phyloP scores from a whole-genome alignment of 176 grass and related monocot genomes.

The Phoenix roebelenii region DNA sequence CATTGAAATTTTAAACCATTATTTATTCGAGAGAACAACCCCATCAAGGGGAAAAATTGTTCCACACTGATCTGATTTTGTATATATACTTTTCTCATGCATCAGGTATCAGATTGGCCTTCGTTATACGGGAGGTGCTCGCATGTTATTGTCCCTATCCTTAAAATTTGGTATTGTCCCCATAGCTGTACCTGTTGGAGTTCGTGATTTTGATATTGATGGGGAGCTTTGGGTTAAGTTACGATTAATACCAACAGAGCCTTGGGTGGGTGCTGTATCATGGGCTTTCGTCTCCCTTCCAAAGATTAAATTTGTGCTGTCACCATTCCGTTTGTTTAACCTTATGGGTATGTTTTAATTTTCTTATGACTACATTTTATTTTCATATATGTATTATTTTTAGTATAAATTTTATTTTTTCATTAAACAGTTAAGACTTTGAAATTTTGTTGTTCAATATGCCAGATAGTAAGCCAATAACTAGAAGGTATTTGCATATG shows the following conservation, averaged over 20 bases:
- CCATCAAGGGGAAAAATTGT: too few species aligned
- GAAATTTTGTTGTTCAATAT: too few species aligned
- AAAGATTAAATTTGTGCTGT: slow-evolving; percentile 85
- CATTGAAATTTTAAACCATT: too few species aligned
- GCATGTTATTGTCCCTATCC: slow-evolving; percentile 75
- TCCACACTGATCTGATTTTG: background rate
- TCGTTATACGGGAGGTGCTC: slow-evolving; percentile 79
- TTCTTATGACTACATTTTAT: slow-evolving; percentile 2
- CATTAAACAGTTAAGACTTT: too few species aligned
- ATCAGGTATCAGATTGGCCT: slow-evolving; percentile 95
- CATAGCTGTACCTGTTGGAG: slow-evolving; percentile 65
- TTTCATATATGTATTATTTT: background rate
- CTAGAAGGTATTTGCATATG: too few species aligned
- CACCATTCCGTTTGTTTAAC: slow-evolving; percentile 78
- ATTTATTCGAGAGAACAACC: too few species aligned
- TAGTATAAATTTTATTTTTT: too few species aligned
- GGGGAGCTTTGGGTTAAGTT: slow-evolving; percentile 96
- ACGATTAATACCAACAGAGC: slow-evolving; percentile 78
- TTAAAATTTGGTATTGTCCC: slow-evolving; percentile 71
- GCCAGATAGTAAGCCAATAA: too few species aligned
- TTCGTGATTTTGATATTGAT: slow-evolving; percentile 94
- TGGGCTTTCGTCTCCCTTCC: slow-evolving; percentile 98
- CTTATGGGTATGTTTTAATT: slow-evolving; percentile 57
- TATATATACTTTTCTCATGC: background rate
- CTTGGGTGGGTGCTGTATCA: slow-evolving; percentile 87